These are phyloP conservation scores for Atkinsonella hypoxylon DNA, from an alignment of 2,329 filamentous ascomycete species.

Conservation along the genomic window DNA sequence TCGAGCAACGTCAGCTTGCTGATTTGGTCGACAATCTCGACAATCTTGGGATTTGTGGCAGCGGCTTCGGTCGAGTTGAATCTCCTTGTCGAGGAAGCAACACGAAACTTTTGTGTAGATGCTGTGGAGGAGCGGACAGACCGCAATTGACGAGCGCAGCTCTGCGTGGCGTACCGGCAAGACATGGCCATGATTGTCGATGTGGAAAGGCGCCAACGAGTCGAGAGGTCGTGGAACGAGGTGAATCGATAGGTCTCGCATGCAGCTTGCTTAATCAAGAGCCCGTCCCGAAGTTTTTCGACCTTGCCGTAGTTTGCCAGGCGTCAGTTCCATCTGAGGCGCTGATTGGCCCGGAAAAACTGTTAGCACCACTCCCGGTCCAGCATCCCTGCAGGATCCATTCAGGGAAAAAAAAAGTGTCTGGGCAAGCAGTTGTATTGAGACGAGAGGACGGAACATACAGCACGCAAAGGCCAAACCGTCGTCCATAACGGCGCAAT, in stretches of 20 bases:
- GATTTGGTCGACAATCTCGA: conserved; percentile 94
- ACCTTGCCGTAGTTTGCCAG: conserved; percentile 16
- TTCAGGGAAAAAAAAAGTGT: conserved; percentile 24
- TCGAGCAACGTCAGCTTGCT: conserved; percentile 95
- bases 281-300: conserved; percentile 29
- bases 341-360: conserved; percentile 27
- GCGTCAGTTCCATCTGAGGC: conserved; percentile 1
- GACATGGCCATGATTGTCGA: conserved; percentile 45
- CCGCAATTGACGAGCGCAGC: conserved; percentile 52
- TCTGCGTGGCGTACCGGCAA: conserved; percentile 51
- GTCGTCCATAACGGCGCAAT: conserved; percentile 20
- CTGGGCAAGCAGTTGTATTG: conserved; percentile 2
- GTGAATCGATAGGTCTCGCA: conserved; percentile 9
- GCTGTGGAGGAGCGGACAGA: conserved; percentile 32
- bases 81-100: conserved; percentile 48
- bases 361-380: conserved; percentile 20
- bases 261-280: conserved; percentile 12
- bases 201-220: conserved; percentile 13
- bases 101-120: conserved; percentile 35
- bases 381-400: conserved; percentile 11
- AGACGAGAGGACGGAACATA: conserved; percentile 5
- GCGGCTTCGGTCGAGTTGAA: conserved; percentile 76
- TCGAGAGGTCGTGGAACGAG: conserved; percentile 1
- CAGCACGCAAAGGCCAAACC: conserved; percentile 16
- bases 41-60: conserved; percentile 76